A percentile compares a stretch with the other conserved stretches of the same genome.
These are phyloP conservation scores for Tolypocladium inflatum DNA, from an alignment of 2,329 filamentous ascomycete species.

Conservation along the genomic window DNA sequence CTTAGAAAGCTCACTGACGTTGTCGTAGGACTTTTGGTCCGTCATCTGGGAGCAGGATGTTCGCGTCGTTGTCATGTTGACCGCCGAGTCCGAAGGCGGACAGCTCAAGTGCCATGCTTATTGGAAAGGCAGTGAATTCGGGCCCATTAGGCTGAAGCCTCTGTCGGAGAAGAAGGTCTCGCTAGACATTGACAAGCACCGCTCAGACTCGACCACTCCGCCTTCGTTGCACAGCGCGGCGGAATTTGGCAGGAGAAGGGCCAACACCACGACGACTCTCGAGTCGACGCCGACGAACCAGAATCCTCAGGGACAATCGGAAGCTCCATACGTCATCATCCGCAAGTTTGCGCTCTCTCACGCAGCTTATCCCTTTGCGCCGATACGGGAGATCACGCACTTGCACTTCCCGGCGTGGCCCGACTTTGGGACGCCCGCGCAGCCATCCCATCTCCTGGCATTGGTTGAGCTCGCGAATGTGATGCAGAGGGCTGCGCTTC, in stretches of 20 bases:
- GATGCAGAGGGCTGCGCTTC: conserved; percentile 52
- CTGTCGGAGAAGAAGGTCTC: conserved; percentile 78
- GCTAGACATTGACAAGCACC: conserved; percentile 55
- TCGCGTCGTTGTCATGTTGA: conserved; percentile 91
- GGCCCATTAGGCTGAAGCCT: conserved; percentile 62
- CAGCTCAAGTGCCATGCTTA: conserved; percentile 94
- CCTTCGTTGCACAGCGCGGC: conserved; percentile 13
- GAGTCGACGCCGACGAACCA: conserved; percentile 22
- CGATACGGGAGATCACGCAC: conserved; percentile 87
- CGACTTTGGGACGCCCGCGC: conserved; percentile 87
- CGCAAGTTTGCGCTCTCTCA: conserved; percentile 83
- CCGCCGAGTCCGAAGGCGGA: conserved; percentile 85
- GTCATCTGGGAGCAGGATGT: conserved; percentile 96
- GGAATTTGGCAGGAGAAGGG: conserved; percentile 39
- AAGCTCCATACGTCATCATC: conserved; percentile 68
- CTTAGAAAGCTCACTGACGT: conserved; percentile 14
- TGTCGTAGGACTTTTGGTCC: conserved; percentile 83
- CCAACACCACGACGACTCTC: conserved; percentile 41
- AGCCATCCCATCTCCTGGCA: conserved; percentile 76
- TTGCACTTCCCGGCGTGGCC: conserved; percentile 96
- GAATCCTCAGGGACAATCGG: conserved; percentile 26
- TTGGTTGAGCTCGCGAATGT: conserved; percentile 82
- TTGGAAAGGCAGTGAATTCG: conserved; percentile 75
- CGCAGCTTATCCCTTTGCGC: conserved; percentile 65
- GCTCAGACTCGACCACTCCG: conserved; percentile 24